Percentiles rank a stretch among this genome's conserved stretches.
Conservation (phyloP, 23 red algal species). For the Pyropia yezoensis region DNA sequence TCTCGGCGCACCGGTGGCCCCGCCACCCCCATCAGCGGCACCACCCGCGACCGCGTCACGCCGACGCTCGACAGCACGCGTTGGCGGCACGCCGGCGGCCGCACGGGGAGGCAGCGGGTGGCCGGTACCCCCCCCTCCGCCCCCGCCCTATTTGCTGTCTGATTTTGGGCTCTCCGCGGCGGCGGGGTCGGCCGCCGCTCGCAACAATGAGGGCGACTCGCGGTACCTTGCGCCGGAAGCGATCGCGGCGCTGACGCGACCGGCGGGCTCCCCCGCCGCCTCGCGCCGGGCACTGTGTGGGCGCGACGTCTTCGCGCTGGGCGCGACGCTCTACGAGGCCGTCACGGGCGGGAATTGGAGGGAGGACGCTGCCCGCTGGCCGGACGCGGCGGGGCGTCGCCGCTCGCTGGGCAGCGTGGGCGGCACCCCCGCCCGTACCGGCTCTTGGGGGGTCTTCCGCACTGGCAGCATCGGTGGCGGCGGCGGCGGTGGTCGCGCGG, state of each 20-base stretch:
- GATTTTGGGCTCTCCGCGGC: constrained; percentile 33
- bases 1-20: neutral
- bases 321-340: constrained; percentile 57
- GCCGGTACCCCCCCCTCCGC: neutral
- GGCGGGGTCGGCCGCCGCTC: constrained; percentile 18
- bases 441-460: too few relatives aligned
- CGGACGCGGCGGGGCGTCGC: too few relatives aligned
- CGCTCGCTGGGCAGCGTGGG: too few relatives aligned
- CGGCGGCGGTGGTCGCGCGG: too few relatives aligned
- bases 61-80: neutral
- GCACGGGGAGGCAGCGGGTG: constrained; percentile 23
- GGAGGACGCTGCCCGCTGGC: too few relatives aligned
- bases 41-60: too few relatives aligned
- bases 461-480: too few relatives aligned
- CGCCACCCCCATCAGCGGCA: too few relatives aligned
- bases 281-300: constrained; percentile 7
- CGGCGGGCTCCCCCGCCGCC: neutral
- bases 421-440: too few relatives aligned
- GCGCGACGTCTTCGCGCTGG: constrained; percentile 66
- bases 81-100: constrained; percentile 14
- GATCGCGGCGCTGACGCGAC: neutral
- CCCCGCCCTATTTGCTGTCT: constrained; percentile 3
- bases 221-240: constrained; percentile 78
- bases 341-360: constrained; percentile 5
- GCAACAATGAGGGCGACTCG: constrained; percentile 72